Evolutionary conservation across 108 stramenopile genomes (phyloP).

Genomic region (Fragilariopsis cylindrus): DNA sequence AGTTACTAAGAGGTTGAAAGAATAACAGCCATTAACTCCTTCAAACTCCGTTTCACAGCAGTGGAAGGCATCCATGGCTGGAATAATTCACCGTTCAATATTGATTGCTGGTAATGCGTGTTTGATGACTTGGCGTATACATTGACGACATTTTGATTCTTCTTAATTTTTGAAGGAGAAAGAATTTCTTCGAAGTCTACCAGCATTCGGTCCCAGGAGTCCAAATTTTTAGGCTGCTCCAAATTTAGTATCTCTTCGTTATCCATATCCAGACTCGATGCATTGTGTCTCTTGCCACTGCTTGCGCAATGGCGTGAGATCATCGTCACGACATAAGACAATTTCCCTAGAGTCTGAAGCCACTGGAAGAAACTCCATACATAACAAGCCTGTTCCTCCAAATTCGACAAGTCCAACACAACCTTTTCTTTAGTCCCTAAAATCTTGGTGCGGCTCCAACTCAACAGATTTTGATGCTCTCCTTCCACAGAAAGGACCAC

Average conservation of each 20-base stretch:
- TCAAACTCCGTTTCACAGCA: constrained; percentile 17
- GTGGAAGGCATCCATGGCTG: constrained; percentile 30
- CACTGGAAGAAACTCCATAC: constrained; percentile 21
- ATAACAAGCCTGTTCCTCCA: constrained; percentile 12
- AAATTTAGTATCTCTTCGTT: constrained; percentile 12
- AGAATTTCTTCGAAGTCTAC: constrained; percentile 15
- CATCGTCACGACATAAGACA: neutral
- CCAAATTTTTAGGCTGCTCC: constrained; percentile 4
- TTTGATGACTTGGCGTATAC: constrained; percentile 28
- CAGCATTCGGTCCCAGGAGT: constrained; percentile 18
- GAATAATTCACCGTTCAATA: constrained; percentile 3
- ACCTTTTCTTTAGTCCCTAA: neutral
- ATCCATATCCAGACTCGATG: constrained; percentile 6
- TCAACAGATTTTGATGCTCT: constrained; percentile 1
- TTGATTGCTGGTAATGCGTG: neutral
- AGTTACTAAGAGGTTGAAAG: constrained; percentile 10
- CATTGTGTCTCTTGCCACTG: constrained; percentile 7
- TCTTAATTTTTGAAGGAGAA: constrained; percentile 21
- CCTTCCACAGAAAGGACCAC: neutral
- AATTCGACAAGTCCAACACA: constrained; percentile 14
- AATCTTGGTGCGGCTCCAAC: constrained; percentile 7
- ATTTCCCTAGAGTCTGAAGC: constrained; percentile 11
- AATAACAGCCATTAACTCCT: constrained; percentile 32
- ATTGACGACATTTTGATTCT: constrained; percentile 9
- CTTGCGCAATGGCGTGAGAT: neutral